Percentiles rank a stretch among this genome's conserved stretches.
Conservation (phyloP, 345 rosid species). For the Atalantia buxifolia region DNA sequence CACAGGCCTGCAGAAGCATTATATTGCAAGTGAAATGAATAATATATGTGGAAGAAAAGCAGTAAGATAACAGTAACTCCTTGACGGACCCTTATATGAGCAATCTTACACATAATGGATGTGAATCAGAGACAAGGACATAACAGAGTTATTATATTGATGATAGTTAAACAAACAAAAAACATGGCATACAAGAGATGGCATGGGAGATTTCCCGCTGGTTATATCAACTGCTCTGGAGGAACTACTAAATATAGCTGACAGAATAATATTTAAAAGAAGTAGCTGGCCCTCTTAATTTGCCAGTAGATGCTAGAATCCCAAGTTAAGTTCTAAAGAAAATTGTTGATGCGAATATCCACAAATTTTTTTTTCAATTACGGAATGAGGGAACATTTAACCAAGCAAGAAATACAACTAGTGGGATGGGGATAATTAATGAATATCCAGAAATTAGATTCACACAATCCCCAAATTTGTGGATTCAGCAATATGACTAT, state of each 20-base stretch:
- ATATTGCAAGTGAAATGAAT: not conserved
- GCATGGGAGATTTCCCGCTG: not conserved
- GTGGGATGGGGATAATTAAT: not conserved
- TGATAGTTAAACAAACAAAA: not conserved
- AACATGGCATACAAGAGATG: not conserved
- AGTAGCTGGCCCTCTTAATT: not conserved
- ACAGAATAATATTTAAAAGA: not conserved
- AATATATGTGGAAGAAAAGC: slow-evolving; percentile 7
- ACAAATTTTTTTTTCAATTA: not conserved
- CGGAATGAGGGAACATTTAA: not conserved
- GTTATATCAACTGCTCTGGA: not conserved
- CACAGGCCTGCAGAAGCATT: slow-evolving; percentile 67
- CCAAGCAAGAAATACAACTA: not conserved
- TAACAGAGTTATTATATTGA: not conserved
- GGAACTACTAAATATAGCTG: not conserved
- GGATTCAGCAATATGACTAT: not conserved
- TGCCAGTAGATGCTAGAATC: not conserved
- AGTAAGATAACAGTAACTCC: not conserved
- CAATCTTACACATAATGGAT: not conserved
- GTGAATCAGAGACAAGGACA: not conserved
- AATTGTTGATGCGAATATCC: not conserved
- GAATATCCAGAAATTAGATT: not conserved
- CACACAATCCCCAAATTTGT: not conserved
- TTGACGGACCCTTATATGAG: not conserved
- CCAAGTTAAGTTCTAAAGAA: not conserved